Evolutionary conservation across 2,329 filamentous ascomycete genomes (phyloP).

Genomic region (Xenoacremonium recifei): DNA sequence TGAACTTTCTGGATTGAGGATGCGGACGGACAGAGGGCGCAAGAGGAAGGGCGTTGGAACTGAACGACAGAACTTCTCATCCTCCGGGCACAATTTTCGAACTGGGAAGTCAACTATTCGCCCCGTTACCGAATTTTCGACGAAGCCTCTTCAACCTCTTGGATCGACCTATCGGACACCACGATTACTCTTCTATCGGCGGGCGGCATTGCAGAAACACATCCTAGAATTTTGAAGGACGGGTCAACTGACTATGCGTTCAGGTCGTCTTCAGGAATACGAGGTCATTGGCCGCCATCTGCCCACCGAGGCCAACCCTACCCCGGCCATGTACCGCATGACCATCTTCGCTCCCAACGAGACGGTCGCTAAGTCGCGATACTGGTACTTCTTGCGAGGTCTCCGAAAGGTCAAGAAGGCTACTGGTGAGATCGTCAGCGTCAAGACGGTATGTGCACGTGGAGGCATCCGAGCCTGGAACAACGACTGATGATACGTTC

Average conservation of each 20-base stretch:
- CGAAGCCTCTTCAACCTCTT: conserved; percentile 1
- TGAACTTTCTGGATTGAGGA: no score
- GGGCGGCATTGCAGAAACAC: conserved; percentile 7
- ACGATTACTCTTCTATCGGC: conserved; percentile 2
- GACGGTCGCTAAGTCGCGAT: conserved; percentile 98
- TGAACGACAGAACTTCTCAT: no score
- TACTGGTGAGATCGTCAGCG: conserved; percentile 96
- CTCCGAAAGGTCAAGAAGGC: conserved; percentile 99
- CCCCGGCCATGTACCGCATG: conserved; percentile 99
- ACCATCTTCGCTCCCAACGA: conserved; percentile 98
- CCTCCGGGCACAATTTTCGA: no score
- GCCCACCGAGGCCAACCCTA: conserved; percentile 95
- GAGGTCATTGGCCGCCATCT: conserved; percentile 99
- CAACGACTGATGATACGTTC: conserved; percentile 1
- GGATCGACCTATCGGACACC: conserved; percentile 1
- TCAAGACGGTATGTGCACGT: conserved; percentile 78
- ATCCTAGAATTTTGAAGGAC: neutral
- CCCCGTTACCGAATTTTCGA: conserved; percentile 1
- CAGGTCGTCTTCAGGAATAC: conserved; percentile 99
- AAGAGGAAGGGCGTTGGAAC: no score
- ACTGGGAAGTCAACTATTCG: no score
- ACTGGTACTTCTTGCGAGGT: conserved; percentile 99
- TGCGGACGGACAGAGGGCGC: no score
- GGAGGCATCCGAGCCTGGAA: neutral
- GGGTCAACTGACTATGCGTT: conserved; percentile 29